Base-by-base conservation (phyloP, 2,329 filamentous ascomycete genomes). In the Tolypocladium ovalisporum region DNA sequence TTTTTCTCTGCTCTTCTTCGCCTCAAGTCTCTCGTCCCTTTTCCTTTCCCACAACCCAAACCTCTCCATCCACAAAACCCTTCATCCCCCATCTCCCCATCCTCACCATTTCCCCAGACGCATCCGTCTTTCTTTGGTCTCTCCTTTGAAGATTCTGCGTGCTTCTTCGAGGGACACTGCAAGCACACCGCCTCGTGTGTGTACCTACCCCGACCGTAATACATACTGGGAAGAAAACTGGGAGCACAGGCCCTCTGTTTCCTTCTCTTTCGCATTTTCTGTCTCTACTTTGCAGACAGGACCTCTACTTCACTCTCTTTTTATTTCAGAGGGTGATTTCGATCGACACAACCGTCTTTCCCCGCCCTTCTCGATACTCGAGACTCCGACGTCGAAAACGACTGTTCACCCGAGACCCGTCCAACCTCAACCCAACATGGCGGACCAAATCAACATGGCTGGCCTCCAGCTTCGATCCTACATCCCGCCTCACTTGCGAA, bases 401-500 rank as follows among this genome's bases (percentile, higher is more conserved):
- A 57, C 40, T 55, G 57, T 61, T 59, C 60, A 65, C 54, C 56
- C 58, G 57, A 65, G 62, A 64, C 57, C 55, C 61, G 57, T 61
- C 58, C 56, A 55, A 27, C 35, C 24, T 51, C 58, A 66, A 66
- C 67, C 67, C 76, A 86, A 74, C 70, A 91, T 91, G 88, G 88
- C 88, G 73, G 87, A 90, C 69, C 86, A 92, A 79, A 82, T 94
- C 68, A 90, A 90, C 79, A 91, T 93, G 83, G 82, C 80, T 71
- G 84, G 85, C 71, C 79, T 93, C 68, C 86, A 77, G 74, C 78
- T 93, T 62, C 86, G 87, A 68, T 88, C 88, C 58, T 94, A 94
- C 79, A 91, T 94, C 64, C 89, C 89, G 64, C 89, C 89, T 73
- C 90, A 94, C 75, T 85, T 92, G 80, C 86, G 89, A 70, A 77